Evolutionary conservation across 345 rosid genomes (phyloP).

Genomic region (Lepidium aucheri): DNA sequence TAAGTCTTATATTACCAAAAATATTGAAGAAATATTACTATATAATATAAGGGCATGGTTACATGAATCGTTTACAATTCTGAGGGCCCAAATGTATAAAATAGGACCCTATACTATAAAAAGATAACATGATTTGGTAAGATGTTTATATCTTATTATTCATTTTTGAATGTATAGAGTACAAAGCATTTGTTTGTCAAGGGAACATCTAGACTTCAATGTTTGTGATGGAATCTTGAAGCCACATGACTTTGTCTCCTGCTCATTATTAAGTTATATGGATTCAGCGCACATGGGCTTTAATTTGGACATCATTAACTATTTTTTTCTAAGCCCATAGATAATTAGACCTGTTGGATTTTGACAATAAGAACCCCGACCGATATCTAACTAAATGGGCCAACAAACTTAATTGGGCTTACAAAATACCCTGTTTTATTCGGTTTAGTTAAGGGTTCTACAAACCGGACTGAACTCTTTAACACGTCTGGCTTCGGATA

Average conservation of each 20-base stretch:
- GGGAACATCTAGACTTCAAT: not conserved
- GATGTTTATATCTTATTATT: not conserved
- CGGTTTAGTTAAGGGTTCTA: too few species aligned
- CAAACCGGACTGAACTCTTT: too few species aligned
- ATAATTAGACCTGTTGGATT: too few species aligned
- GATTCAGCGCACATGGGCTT: conserved; percentile 2
- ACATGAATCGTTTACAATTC: not conserved
- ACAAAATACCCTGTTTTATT: too few species aligned
- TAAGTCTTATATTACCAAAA: too few species aligned
- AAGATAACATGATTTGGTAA: conserved; percentile 6
- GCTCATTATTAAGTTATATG: not conserved
- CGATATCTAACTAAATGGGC: too few species aligned
- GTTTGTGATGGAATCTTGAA: not conserved
- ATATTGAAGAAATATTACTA: not conserved
- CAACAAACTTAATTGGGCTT: too few species aligned
- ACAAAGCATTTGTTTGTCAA: conserved; percentile 2
- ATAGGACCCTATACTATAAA: conserved; percentile 19
- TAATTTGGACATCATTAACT: not conserved
- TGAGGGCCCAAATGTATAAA: not conserved
- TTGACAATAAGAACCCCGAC: too few species aligned
- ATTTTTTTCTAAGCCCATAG: too few species aligned
- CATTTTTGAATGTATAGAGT: not conserved
- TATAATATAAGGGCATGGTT: not conserved
- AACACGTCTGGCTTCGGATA: too few species aligned
- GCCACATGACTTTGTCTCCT: conserved; percentile 15